Evolutionary conservation across 1,284 basidiomycete species (phyloP), one percentile per base, ranked within the genome.

Genomic region (Grifola frondosa): DNA sequence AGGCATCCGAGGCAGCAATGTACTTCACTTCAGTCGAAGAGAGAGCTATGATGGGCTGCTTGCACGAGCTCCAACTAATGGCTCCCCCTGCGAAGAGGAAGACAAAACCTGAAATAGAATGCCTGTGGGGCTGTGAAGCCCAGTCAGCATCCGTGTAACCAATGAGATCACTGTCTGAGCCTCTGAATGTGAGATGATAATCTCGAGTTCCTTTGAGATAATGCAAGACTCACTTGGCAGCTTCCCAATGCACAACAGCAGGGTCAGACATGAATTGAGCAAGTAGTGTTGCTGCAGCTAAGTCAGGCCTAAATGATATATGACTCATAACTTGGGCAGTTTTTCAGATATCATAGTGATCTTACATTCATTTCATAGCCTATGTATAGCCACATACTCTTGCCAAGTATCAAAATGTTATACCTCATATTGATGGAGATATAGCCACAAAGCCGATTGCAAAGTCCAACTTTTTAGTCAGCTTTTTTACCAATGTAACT

Each of bases 71-170:
- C 70, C 69, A 75, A 2, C 60, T 58, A 22, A 74, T 44, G 3
- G 58, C 35, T 13, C 59, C 60, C 7, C 54, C 52, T 25, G 41
- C 52, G 10, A 62, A 24, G 12, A 42, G 52, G 44, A 66, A 64
- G 8, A 54, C 45, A 39, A 65, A 69, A 0, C 72, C 69, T 10
- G 60, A 63, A 3, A 66, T 64, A 1, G 65, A 70, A 6, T 48
- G 30, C 0, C 55, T 36, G 15, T 54, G 59, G 29, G 63, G 55
- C 1, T 40, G 32, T 34, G 63, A 61, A 25, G 61, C 58, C 10
- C 59, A 71, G 52, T 70, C 66, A 0, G 70, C 60, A 49, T 77
- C 71, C 1, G 64, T 60, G 44, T 60, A 74, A 0, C 63, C 70
- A 6, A 55, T 13, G 0, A 73, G 52, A 8, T 41, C 30, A 4